These are phyloP conservation scores for Fusarium napiforme DNA, from an alignment of 2,329 filamentous ascomycete species.

Conservation along the genomic window DNA sequence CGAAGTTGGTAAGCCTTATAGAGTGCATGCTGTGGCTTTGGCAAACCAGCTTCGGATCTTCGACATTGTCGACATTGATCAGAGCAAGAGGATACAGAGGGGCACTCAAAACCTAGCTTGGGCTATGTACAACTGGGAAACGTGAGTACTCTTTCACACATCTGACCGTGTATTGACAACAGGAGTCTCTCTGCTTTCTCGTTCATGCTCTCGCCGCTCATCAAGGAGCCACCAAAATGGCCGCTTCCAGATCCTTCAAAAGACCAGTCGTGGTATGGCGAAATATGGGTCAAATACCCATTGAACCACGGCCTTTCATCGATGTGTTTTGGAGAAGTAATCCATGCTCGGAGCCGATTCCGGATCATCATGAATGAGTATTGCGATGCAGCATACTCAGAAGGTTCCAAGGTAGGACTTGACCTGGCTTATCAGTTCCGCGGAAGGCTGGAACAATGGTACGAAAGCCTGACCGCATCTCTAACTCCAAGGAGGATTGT, in stretches of 20 bases:
- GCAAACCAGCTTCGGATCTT: constrained; percentile 50
- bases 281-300: constrained; percentile 53
- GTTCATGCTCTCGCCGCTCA: constrained; percentile 43
- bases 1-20: constrained; percentile 51
- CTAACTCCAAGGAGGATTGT: constrained; percentile 47
- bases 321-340: constrained; percentile 43
- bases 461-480: constrained; percentile 37
- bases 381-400: constrained; percentile 29
- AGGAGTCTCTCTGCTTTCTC: constrained; percentile 40
- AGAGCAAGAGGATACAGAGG: constrained; percentile 31
- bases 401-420: constrained; percentile 22
- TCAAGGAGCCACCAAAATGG: constrained; percentile 46
- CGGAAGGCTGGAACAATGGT: constrained; percentile 45
- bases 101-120: constrained; percentile 48
- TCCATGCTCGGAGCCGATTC: constrained; percentile 45
- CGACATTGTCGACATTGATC: constrained; percentile 7
- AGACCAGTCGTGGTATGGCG: constrained; percentile 48
- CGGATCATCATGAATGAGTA: constrained; percentile 51
- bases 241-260: constrained; percentile 45
- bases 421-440: constrained; percentile 36
- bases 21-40: constrained; percentile 47
- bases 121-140: constrained; percentile 51
- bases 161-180: not conserved
- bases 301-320: constrained; percentile 33
- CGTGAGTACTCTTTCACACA: constrained; percentile 22